Evolutionary conservation across 352 stramenopile species (phyloP).

Genomic region (Achlya hypogyna): DNA sequence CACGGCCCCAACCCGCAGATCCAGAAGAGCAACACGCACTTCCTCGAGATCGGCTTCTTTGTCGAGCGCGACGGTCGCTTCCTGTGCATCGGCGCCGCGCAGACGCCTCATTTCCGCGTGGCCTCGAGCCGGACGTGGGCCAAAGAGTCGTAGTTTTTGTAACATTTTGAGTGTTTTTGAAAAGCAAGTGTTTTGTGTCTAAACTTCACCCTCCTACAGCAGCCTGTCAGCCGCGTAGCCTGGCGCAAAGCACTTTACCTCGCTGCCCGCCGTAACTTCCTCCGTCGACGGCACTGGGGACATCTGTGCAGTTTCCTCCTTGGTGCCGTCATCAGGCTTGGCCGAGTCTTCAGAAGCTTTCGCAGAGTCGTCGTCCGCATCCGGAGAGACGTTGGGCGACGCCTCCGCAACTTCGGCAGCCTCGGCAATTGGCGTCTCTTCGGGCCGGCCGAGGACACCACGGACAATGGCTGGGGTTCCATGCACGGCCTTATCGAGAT

Average conservation of each 20-base stretch:
- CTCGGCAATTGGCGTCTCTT: background rate
- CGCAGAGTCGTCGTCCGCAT: background rate
- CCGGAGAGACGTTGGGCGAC: background rate
- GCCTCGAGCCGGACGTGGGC: conserved; percentile 8
- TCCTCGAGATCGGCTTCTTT: conserved; percentile 16
- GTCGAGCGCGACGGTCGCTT: background rate
- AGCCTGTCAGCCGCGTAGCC: background rate
- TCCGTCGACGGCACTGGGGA: too few species aligned
- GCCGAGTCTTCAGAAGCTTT: background rate
- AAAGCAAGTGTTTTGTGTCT: background rate
- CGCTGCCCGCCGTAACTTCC: too few species aligned
- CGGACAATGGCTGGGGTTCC: conserved; percentile 60
- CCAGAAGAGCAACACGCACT: conserved; percentile 14
- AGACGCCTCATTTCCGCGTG: conserved; percentile 15
- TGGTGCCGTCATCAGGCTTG: background rate
- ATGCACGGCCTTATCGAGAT: conserved; percentile 54
- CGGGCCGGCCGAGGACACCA: conserved; percentile 37
- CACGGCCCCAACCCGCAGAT: background rate
- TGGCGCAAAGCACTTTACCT: too few species aligned
- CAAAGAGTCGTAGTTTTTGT: too few species aligned
- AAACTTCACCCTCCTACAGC: background rate
- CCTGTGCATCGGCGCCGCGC: conserved; percentile 4
- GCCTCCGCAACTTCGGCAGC: background rate
- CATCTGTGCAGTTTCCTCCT: too few species aligned
- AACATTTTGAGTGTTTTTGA: background rate